Evolutionary conservation across 1,139 yeast genomes (phyloP), one percentile per base, ranked within the genome.

Genomic region (Eremothecium gossypii): DNA sequence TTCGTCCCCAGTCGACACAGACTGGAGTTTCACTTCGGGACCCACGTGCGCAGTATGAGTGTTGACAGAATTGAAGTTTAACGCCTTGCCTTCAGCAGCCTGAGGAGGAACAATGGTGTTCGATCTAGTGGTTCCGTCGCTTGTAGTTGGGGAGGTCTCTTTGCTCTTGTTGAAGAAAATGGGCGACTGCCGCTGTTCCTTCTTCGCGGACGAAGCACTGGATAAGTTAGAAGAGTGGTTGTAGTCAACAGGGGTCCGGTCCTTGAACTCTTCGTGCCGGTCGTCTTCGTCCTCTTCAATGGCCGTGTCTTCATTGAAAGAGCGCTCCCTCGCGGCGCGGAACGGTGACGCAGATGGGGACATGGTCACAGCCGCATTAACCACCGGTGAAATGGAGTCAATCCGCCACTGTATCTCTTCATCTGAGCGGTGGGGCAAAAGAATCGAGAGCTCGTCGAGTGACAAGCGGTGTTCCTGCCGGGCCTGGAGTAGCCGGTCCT

Each of bases 361-460:
- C 11, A 32, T n/a, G 29, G 20, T 34, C n/a, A 14, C 29, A 5
- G 37, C 10, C 5, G 29, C 27, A 5, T 27, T n/a, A 9, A 34
- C 37, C 29, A 34, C 9, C 9, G 37, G 37, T 5, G 37, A 34
- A 10, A 83, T 63, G 43, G 74, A 68, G 43, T 70, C 74, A 14
- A 82, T 73, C 46, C 94, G 70, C 30, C 74, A 63, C 70, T 76
- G 70, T 31, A 84, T 84, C 51, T 83, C 93, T n/a, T 71, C 71
- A 55, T 82, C 91, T 0, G 91, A 72, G 48, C 86, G 71, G 47
- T 74, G 76, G 5, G 91, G 89, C 38, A 86, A 67, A 40, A 85
- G 64, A 33, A 85, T 78, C 8, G 83, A 75, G 36, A 86, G 67
- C 60, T 86, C 95, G 10, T 83, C 84, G 53, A 83, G 73, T 29